Conservation (phyloP, 208 protist species). For the Tritrichomonas foetus region DNA sequence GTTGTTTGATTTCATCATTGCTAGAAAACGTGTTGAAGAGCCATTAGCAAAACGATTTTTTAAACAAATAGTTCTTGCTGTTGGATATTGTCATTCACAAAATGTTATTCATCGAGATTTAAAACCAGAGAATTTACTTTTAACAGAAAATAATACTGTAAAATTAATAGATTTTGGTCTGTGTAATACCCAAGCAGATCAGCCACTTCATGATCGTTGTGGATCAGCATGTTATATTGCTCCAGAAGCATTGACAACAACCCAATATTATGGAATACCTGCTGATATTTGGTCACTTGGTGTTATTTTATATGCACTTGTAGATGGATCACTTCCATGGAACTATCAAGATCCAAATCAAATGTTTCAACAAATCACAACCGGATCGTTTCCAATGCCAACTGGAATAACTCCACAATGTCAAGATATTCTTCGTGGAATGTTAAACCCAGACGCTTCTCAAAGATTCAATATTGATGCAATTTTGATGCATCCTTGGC, state of each 20-base stretch:
- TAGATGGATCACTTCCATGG: constrained; percentile 23
- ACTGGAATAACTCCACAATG: not conserved
- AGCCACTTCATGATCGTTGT: not conserved
- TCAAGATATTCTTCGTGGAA: not conserved
- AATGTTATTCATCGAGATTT: constrained; percentile 62
- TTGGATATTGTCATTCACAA: constrained; percentile 60
- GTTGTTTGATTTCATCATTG: constrained; percentile 62
- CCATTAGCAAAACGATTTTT: constrained; percentile 51
- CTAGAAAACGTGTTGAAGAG: constrained; percentile 54
- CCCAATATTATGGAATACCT: not conserved
- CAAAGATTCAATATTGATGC: not conserved
- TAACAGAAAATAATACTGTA: constrained; percentile 49
- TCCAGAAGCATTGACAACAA: not conserved
- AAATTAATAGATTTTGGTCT: constrained; percentile 64
- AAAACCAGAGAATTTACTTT: constrained; percentile 62
- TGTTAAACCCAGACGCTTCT: not conserved
- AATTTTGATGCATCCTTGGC: constrained; percentile 28
- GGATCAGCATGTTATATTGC: constrained; percentile 5
- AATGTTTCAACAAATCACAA: not conserved
- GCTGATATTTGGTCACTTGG: constrained; percentile 8
- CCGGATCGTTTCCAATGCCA: not conserved
- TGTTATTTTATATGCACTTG: constrained; percentile 2
- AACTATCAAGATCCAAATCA: not conserved
- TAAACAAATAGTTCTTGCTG: constrained; percentile 55
- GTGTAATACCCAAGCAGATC: not conserved